Evolutionary conservation across 441 rosid species (phyloP).

Genomic region (Hura crepitans): DNA sequence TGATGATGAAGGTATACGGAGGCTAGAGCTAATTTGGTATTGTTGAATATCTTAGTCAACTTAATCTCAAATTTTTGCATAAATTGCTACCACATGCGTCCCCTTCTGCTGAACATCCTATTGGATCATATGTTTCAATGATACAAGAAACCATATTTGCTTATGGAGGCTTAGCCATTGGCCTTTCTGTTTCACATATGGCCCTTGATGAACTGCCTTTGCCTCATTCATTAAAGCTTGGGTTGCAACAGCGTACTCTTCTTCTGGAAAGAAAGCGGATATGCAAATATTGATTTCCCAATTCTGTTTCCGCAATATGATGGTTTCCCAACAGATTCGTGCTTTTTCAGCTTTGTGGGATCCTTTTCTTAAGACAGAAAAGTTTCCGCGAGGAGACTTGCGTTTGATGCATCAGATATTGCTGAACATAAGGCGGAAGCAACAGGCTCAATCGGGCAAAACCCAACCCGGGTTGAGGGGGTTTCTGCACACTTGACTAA

Average conservation of each 20-base stretch:
- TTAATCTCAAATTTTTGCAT: background rate
- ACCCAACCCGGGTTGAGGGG: slow-evolving; percentile 22
- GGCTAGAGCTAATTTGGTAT: background rate
- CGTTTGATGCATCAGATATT: slow-evolving; percentile 13
- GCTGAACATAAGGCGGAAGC: slow-evolving; percentile 13
- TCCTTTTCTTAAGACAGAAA: background rate
- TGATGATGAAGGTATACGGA: background rate
- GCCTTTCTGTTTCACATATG: slow-evolving; percentile 25
- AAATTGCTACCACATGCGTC: background rate
- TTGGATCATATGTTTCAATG: background rate
- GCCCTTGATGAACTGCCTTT: slow-evolving; percentile 20
- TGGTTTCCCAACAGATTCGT: background rate
- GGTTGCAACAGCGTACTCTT: slow-evolving; percentile 21
- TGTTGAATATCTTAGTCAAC: background rate
- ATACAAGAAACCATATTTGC: background rate
- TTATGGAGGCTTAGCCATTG: slow-evolving; percentile 34
- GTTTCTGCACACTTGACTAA: slow-evolving; percentile 19
- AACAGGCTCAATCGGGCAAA: background rate
- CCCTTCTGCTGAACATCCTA: background rate
- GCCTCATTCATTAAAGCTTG: slow-evolving; percentile 10
- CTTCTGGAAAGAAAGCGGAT: background rate
- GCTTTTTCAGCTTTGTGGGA: background rate
- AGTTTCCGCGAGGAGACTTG: slow-evolving; percentile 5
- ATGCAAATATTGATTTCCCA: background rate
- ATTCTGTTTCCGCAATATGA: slow-evolving; percentile 16